These are phyloP conservation scores for Rhodomyrtus tomentosa DNA, from an alignment of 345 rosid species.

Conservation along the genomic window DNA sequence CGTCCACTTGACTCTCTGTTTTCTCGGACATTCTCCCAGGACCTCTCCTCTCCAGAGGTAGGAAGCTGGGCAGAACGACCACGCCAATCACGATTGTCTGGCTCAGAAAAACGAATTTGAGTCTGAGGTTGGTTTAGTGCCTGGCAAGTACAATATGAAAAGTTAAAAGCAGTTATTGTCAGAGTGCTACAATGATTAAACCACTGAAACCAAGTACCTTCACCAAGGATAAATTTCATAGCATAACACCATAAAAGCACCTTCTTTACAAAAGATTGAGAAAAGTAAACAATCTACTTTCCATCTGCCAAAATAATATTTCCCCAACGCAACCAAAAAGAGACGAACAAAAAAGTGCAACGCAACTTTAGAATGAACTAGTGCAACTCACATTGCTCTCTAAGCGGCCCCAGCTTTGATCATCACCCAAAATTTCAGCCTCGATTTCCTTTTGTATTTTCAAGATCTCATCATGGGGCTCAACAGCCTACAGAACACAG, in stretches of 20 bases:
- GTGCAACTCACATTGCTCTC: slow-evolving; percentile 48
- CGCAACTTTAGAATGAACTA: background rate
- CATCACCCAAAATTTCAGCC: slow-evolving; percentile 69
- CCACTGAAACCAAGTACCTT: background rate
- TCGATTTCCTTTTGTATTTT: slow-evolving; percentile 55
- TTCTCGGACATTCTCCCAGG: slow-evolving; percentile 48
- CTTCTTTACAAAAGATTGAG: background rate
- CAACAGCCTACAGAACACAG: slow-evolving; percentile 22
- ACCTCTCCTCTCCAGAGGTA: slow-evolving; percentile 57
- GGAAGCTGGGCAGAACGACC: slow-evolving; percentile 48
- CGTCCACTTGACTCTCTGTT: slow-evolving; percentile 28
- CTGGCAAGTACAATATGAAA: slow-evolving; percentile 13
- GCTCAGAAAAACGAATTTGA: slow-evolving; percentile 61
- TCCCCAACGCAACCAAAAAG: background rate
- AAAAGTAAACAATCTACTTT: background rate
- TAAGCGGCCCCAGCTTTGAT: slow-evolving; percentile 52
- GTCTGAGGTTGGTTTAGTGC: slow-evolving; percentile 32
- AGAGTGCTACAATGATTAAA: background rate
- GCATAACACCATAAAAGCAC: background rate
- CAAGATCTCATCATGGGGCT: slow-evolving; percentile 51
- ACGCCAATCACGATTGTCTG: slow-evolving; percentile 93
- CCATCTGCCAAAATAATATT: background rate
- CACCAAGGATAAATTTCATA: background rate
- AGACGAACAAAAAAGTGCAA: background rate
- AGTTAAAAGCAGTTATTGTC: background rate